Evolutionary conservation across 495 filamentous ascomycete genomes (phyloP), one percentile per base, ranked within the genome.

Genomic region (Xylaria palmicola): DNA sequence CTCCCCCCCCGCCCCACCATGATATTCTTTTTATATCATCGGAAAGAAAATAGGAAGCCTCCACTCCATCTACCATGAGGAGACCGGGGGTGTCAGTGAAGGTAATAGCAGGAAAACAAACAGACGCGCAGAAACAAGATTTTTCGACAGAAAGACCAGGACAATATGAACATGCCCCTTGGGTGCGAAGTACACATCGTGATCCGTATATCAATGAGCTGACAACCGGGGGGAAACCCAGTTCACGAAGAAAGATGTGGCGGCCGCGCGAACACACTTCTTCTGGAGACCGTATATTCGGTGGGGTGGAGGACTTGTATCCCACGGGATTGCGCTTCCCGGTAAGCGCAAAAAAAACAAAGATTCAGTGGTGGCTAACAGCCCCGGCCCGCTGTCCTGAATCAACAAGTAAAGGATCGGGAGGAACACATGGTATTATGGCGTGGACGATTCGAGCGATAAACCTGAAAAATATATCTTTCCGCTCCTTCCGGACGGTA

Each of bases 91-190:
- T 56, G 49, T 52, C 52, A 51, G 55, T 60, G 60, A 69, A 69
- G 69, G 67, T 43, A 64, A 67, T 57, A 69, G 66, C 51, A 64
- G 55, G 64, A 72, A 68, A 60, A n/a, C 55, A 64, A 66, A 66
- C 61, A 66, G 52, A 66, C 56, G 59, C 56, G 60, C 59, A 64
- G 47, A 52, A 69, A 52, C 53, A 57, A 43, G 59, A 63, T 65
- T 64, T 70, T 67, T 66, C 61, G 60, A 58, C 60, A 63, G 43
- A 60, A 64, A 56, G 58, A 64, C 59, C 62, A 65, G 68, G n/a
- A 65, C 62, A 55, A 41, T 67, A 67, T 69, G 62, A 67, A 72
- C 67, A 69, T 62, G 57, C 52, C 60, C 62, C 56, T 62, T 60
- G 47, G 15, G 19, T 43, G 48, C 15, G 47, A n/a, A 57, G 62